A percentile compares a stretch with the other conserved stretches of the same genome.
These are phyloP conservation scores for Chionographis japonica DNA, from an alignment of 106 monocot species.

Conservation along the genomic window DNA sequence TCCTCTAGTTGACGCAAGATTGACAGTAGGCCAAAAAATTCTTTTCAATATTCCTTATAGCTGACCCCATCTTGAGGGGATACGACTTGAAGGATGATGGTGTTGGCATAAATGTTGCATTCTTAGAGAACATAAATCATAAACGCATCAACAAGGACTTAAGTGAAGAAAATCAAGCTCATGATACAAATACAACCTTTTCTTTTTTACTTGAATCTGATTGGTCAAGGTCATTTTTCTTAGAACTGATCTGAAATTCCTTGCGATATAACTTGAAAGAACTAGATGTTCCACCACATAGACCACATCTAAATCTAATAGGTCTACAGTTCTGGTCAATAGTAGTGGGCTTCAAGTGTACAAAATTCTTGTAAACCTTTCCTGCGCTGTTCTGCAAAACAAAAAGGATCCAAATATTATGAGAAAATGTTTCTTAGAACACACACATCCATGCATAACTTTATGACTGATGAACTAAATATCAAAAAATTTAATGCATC, in stretches of 20 bases:
- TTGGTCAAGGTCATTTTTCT: conserved; percentile 4
- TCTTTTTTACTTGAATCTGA: conserved; percentile 11
- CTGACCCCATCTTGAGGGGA: no score
- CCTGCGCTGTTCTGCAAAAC: conserved; percentile 23
- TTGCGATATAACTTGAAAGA: conserved; percentile 29
- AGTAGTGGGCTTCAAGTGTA: conserved; percentile 4
- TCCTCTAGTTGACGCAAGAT: no score
- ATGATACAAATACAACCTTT: conserved; percentile 11
- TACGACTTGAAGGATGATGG: no score
- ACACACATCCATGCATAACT: no score
- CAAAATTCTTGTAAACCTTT: conserved; percentile 24
- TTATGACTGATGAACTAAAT: no score
- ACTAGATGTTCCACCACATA: conserved; percentile 31
- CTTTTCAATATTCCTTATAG: no score
- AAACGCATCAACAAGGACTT: no score
- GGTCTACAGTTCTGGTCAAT: conserved; percentile 4
- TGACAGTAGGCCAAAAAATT: no score
- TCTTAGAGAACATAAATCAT: no score
- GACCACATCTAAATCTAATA: conserved; percentile 23
- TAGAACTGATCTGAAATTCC: conserved; percentile 9
- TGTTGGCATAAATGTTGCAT: no score
- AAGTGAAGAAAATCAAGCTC: background rate
- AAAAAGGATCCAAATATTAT: background rate
- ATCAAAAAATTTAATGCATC: no score
- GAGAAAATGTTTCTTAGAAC: no score